phyloP scores from a whole-genome alignment of 2,329 filamentous ascomycete species.

The Penicillium frequentans region DNA sequence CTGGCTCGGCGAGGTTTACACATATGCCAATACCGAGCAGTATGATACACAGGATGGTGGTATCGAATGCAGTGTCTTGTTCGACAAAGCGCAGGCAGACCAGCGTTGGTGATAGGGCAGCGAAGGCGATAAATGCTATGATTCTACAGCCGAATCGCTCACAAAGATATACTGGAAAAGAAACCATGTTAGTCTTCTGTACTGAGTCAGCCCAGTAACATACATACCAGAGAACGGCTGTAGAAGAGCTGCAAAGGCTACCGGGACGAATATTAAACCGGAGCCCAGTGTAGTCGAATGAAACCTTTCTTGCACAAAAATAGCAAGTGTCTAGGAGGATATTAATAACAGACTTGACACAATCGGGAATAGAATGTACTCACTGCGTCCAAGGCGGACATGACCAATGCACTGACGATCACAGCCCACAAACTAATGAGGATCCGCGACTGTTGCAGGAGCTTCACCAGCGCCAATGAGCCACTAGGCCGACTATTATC shows the following conservation, averaged over 20 bases:
- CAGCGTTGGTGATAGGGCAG: conserved; percentile 57
- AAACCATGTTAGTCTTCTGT: conserved; percentile 17
- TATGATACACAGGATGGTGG: conserved; percentile 64
- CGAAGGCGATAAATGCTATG: conserved; percentile 56
- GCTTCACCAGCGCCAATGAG: conserved; percentile 8
- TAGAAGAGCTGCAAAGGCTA: conserved; percentile 61
- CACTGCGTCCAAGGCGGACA: conserved; percentile 52
- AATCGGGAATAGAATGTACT: neutral
- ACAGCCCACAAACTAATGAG: conserved; percentile 57
- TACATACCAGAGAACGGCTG: conserved; percentile 53
- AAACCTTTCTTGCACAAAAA: conserved; percentile 55
- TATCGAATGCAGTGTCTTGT: conserved; percentile 58
- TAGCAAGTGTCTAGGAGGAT: conserved; percentile 40
- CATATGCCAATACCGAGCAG: conserved; percentile 60
- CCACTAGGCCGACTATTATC: neutral
- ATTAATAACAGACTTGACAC: conserved; percentile 8
- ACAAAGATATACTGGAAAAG: conserved; percentile 42
- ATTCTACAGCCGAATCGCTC: conserved; percentile 63
- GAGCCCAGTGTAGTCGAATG: conserved; percentile 56
- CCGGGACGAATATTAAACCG: conserved; percentile 56
- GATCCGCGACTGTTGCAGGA: conserved; percentile 47
- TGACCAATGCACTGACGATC: conserved; percentile 47
- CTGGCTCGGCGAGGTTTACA: conserved; percentile 59
- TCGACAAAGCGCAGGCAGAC: conserved; percentile 63
- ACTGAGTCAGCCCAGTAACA: neutral